Evolutionary conservation across 1,284 basidiomycete species (phyloP), one percentile per base, ranked within the genome.

Genomic region (Volvariella surrecta): DNA sequence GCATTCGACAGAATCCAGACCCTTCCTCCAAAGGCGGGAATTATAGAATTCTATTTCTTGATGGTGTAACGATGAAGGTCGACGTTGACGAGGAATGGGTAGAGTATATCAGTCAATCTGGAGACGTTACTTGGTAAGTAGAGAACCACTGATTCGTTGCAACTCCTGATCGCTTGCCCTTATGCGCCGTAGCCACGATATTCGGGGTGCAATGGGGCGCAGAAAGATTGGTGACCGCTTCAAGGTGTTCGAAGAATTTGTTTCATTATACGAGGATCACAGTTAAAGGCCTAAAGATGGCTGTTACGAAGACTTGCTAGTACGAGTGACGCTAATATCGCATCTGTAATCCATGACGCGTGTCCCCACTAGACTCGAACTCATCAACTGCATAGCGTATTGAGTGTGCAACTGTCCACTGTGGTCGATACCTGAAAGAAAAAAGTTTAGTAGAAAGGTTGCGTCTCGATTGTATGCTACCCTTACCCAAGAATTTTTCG

Each of bases 11-110:
- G 35, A 53, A 51, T 18, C 59, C 61, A 4, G 53, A 51, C n/a
- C 56, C 62, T 1, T 61, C 63, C 11, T 11, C 11, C 15, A 60
- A 60, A 40, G 65, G 59, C 8, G 63, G 65, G 8, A 51, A 58
- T 19, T 71, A 70, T 48, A 63, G 59, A 47, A 60, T 72, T 13
- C 68, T 72, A 68, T 72, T 71, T 43, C 44, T 67, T n/a, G 70
- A 72, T 52, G 70, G 70, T 1, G 56, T 57, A 20, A 51, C 59
- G 17, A 51, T 72, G 47, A 64, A 69, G 40, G 58, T 72, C 37
- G 66, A 70, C 44, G 60, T 64, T 1, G 66, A 67, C 40, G 63
- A 70, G 45, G 67, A 69, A 34, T 61, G 60, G 56, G 60, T 63
- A 1, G 62, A 66, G 46, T 56, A 65, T 32, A 57, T 49, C 15